Evolutionary conservation across 495 filamentous ascomycete species (phyloP).

Genomic region (Hypoxylon perforatum): DNA sequence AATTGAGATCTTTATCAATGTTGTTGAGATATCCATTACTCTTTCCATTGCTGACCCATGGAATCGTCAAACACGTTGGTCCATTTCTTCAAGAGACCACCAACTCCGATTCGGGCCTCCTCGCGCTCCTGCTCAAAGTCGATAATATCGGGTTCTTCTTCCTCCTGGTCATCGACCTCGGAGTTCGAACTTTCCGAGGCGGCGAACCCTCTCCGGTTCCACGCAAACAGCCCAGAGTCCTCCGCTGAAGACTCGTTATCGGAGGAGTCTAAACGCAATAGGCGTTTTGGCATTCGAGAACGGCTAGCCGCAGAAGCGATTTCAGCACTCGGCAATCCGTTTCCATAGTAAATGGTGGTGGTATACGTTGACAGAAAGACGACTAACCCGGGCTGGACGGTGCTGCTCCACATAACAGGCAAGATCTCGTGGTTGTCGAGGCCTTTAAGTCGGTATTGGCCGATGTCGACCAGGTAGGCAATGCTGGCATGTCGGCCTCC

Average conservation of each 20-base stretch:
- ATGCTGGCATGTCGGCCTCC: too few relatives aligned
- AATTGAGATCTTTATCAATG: not conserved
- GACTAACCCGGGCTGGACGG: slow-evolving; percentile 14
- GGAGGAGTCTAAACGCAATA: too few relatives aligned
- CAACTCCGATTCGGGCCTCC: slow-evolving; percentile 4
- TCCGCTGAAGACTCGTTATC: too few relatives aligned
- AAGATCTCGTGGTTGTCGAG: slow-evolving; percentile 2
- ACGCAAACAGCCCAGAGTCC: too few relatives aligned
- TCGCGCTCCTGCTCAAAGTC: slow-evolving; percentile 31
- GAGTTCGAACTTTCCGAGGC: too few relatives aligned
- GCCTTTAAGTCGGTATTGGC: not conserved
- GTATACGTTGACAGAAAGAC: slow-evolving; percentile 21
- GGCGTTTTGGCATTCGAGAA: too few relatives aligned
- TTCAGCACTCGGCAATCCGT: too few relatives aligned
- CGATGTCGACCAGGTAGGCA: too few relatives aligned
- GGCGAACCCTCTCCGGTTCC: too few relatives aligned
- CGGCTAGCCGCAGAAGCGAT: too few relatives aligned
- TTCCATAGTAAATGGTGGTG: too few relatives aligned
- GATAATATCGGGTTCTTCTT: slow-evolving; percentile 24
- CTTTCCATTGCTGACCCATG: not conserved
- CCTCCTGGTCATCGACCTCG: slow-evolving; percentile 1
- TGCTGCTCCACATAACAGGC: slow-evolving; percentile 7
- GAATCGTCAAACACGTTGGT: slow-evolving; percentile 14
- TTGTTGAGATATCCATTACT: not conserved
- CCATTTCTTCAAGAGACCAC: slow-evolving; percentile 14